Evolutionary conservation across 1,284 basidiomycete genomes (phyloP).

Genomic region (Cutaneotrichosporon mucoides): DNA sequence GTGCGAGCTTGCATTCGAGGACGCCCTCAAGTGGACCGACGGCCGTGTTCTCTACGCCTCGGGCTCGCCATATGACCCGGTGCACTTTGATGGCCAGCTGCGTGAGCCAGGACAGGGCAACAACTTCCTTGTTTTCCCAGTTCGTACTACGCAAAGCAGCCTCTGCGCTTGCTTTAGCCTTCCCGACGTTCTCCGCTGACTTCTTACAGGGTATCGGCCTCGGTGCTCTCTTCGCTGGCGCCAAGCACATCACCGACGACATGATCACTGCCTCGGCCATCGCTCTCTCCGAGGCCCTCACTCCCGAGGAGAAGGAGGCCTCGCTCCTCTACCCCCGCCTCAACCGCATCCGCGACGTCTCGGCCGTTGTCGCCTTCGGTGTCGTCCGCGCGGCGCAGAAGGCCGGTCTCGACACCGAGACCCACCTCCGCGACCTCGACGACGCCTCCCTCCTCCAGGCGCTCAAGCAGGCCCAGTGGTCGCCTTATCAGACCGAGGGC

Average conservation of each 20-base stretch:
- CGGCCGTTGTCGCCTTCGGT: constrained; percentile 63
- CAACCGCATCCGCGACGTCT: constrained; percentile 78
- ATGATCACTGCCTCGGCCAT: constrained; percentile 57
- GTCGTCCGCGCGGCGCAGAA: constrained; percentile 75
- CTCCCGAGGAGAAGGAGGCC: constrained; percentile 61
- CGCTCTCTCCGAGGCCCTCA: constrained; percentile 73
- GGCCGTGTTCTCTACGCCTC: constrained; percentile 73
- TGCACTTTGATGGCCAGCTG: constrained; percentile 57
- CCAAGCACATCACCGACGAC: constrained; percentile 40
- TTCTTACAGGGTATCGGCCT: constrained; percentile 79
- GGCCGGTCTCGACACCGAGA: constrained; percentile 51
- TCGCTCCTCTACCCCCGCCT: constrained; percentile 72
- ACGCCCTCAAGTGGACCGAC: constrained; percentile 68
- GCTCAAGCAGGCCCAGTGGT: constrained; percentile 36
- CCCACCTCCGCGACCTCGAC: constrained; percentile 27
- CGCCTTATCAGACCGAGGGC: constrained; percentile 14
- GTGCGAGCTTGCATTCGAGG: constrained; percentile 68
- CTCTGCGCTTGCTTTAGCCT: too few relatives aligned
- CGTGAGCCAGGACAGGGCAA: constrained; percentile 78
- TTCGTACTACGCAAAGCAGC: too few relatives aligned
- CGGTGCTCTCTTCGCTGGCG: constrained; percentile 63
- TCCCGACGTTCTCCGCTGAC: too few relatives aligned
- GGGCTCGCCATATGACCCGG: constrained; percentile 77
- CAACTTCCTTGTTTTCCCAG: constrained; percentile 47
- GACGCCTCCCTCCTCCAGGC: constrained; percentile 27